These are phyloP conservation scores for Candida tetrigidarum DNA, from an alignment of 1,139 yeast species.

Conservation along the genomic window DNA sequence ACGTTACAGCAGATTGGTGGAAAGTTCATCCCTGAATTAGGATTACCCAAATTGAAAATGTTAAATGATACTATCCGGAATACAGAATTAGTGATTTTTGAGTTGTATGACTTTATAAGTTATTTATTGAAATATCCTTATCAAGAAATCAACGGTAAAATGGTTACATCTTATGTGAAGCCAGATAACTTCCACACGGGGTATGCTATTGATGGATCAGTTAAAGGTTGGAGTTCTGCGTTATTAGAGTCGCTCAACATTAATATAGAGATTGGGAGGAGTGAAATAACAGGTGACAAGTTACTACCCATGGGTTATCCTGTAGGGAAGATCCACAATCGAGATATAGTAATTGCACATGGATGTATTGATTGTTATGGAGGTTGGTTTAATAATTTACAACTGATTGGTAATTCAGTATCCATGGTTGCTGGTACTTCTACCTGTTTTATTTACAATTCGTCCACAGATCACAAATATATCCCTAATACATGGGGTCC, in stretches of 20 bases:
- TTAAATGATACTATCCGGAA: constrained; percentile 30
- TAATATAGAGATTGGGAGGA: constrained; percentile 21
- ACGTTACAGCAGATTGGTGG: constrained; percentile 43
- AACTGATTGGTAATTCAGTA: constrained; percentile 24
- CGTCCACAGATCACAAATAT: constrained; percentile 14
- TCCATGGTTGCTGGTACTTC: constrained; percentile 66
- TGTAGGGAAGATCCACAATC: constrained; percentile 10
- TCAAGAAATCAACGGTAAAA: constrained; percentile 22
- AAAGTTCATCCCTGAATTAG: constrained; percentile 57
- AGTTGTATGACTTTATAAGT: constrained; percentile 55
- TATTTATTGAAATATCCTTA: constrained; percentile 32
- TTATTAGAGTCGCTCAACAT: constrained; percentile 21
- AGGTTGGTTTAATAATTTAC: constrained; percentile 48
- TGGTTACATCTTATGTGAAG: constrained; percentile 16
- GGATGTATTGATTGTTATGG: constrained; percentile 65
- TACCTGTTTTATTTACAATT: constrained; percentile 49
- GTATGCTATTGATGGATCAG: constrained; percentile 55
- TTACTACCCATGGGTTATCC: constrained; percentile 10
- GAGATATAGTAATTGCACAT: constrained; percentile 31
- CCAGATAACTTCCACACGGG: constrained; percentile 15
- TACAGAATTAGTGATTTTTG: constrained; percentile 43
- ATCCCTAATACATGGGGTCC: constrained; percentile 64
- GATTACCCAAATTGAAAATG: constrained; percentile 53
- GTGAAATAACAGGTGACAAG: constrained; percentile 18
- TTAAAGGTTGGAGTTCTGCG: constrained; percentile 53